Evolutionary conservation across 108 stramenopile species (phyloP).

Genomic region (Phaeodactylum tricornutum): DNA sequence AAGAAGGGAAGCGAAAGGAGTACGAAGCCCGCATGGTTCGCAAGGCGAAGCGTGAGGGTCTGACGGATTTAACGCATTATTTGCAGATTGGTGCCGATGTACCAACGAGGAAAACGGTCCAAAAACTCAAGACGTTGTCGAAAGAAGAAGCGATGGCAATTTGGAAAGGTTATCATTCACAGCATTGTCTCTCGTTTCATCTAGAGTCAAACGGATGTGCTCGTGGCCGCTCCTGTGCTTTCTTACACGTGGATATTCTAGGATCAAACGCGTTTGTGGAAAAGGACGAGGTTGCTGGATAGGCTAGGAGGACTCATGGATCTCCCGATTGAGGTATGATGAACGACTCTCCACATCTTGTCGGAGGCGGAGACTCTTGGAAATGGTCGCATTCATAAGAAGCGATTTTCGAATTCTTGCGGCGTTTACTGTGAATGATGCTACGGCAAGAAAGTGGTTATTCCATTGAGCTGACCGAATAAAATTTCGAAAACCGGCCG

Average conservation of each 20-base stretch:
- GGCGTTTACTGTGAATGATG: too few species aligned
- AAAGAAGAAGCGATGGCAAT: conserved; percentile 39
- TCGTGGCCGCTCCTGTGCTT: conserved; percentile 80
- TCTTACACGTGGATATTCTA: conserved; percentile 63
- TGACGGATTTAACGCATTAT: conserved; percentile 56
- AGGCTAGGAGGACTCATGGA: background rate
- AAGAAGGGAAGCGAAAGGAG: conserved; percentile 81
- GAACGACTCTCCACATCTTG: too few species aligned
- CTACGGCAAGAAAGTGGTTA: too few species aligned
- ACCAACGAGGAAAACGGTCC: conserved; percentile 45
- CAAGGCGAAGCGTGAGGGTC: conserved; percentile 91
- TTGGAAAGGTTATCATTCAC: conserved; percentile 80
- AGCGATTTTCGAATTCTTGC: too few species aligned
- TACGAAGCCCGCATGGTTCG: conserved; percentile 88
- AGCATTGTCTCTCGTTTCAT: conserved; percentile 85
- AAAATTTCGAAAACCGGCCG: too few species aligned
- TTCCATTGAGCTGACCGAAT: too few species aligned
- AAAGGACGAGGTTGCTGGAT: conserved; percentile 35
- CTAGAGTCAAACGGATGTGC: conserved; percentile 44
- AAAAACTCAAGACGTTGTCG: conserved; percentile 28
- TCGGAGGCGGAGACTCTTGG: too few species aligned
- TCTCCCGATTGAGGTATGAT: background rate
- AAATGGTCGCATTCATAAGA: too few species aligned
- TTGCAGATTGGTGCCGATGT: conserved; percentile 71
- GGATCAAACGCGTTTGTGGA: conserved; percentile 36